Evolutionary conservation across 2,329 filamentous ascomycete species (phyloP).

Genomic region (Talaromyces sp.): DNA sequence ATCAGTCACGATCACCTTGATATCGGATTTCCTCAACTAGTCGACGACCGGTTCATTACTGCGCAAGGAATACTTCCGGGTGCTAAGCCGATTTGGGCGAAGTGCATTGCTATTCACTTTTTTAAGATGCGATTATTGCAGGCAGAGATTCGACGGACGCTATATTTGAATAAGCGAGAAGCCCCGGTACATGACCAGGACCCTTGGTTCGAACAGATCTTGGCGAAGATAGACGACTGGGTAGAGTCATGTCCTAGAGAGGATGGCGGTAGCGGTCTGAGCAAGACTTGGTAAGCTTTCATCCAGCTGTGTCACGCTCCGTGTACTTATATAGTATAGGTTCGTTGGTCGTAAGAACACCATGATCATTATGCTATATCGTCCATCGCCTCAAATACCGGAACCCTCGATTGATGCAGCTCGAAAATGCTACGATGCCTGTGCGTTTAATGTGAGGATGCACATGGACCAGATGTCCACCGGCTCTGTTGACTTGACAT

Average conservation of each 20-base stretch:
- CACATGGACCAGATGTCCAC: constrained; percentile 75
- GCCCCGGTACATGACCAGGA: constrained; percentile 75
- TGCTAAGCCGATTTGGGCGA: constrained; percentile 72
- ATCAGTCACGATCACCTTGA: constrained; percentile 78
- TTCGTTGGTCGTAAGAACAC: constrained; percentile 71
- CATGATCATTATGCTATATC: constrained; percentile 81
- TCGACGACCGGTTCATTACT: constrained; percentile 80
- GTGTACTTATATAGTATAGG: constrained; percentile 34
- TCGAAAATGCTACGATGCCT: constrained; percentile 75
- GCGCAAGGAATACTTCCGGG: constrained; percentile 66
- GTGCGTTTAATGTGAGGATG: constrained; percentile 75
- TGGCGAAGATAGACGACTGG: constrained; percentile 75
- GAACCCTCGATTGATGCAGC: constrained; percentile 78
- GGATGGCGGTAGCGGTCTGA: constrained; percentile 65
- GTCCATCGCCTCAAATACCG: constrained; percentile 88
- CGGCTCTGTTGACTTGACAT: constrained; percentile 77
- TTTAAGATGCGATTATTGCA: constrained; percentile 87
- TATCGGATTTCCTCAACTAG: constrained; percentile 76
- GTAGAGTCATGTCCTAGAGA: constrained; percentile 69
- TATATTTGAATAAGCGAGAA: constrained; percentile 79
- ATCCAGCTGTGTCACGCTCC: background rate
- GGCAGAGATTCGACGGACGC: constrained; percentile 76
- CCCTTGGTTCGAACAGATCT: constrained; percentile 82
- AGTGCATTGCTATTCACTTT: constrained; percentile 86
- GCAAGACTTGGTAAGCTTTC: constrained; percentile 68